Base-by-base conservation (phyloP, 345 rosid genomes). In the Citropsis articulata region DNA sequence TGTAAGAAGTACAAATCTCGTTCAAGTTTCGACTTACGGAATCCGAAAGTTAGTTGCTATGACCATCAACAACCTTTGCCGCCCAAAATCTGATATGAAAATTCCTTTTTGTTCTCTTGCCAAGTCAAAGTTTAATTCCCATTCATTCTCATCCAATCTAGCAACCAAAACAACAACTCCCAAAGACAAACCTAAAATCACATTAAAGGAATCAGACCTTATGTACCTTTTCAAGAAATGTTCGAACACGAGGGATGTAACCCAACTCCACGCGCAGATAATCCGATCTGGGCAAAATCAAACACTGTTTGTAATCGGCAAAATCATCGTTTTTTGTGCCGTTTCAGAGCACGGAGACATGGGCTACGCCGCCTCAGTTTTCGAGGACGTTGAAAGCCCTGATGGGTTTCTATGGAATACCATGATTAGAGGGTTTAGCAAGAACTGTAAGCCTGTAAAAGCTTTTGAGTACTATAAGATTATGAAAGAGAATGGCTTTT, bases 391-490 rank as follows among this genome's bases (percentile, higher is more conserved):
- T 45, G 69, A 53, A 33, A 80, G 71, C 40, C 88, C 89, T 2
- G 86, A 88, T 71, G 88, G 84, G 75, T 88, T 88, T 80, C 80
- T 88, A 31, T 86, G 85, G 88, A 88, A 85, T 72, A 78, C 86
- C 27, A 79, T 86, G 83, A 85, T 88, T 57, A 77, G 89, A 16
- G 87, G 89, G 5, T 86, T 85, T 66, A 73, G 83, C 56, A 81
- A 68, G 65, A 28, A 68, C 22, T 30, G 35, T 38, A 68, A 78
- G 40, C 77, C 75, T 71, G 63, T 30, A 35, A 79, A 50, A 27
- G 86, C 83, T 9, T 82, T 85, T 12, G 75, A 73, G 48, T 77
- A 73, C 80, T 78, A 75, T 56, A 69, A 55, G 59, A 75, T 68
- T 36, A 87, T 87, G 91, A 83, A 56, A 66, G 73, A 50, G 65